A percentile compares a stretch with the other conserved stretches of the same genome.
Conservation (phyloP, 192 early-diverging fungal genomes). For the Backusella tuberculispora region DNA sequence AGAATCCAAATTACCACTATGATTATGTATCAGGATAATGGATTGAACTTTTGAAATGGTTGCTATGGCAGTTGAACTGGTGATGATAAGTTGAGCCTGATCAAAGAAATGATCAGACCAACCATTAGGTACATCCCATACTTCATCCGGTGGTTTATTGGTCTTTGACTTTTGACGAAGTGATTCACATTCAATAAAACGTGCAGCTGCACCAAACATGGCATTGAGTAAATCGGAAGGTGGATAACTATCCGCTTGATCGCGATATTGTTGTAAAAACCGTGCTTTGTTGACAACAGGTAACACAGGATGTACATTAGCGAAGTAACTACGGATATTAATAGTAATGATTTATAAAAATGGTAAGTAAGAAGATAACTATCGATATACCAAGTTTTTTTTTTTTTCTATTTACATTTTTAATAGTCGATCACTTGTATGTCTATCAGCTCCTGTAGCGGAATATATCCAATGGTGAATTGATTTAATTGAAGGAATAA, state of each 20-base stretch:
- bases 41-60: conserved; percentile 42
- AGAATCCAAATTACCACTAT: conserved; percentile 37
- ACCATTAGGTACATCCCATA: conserved; percentile 36
- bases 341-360: conserved; percentile 13
- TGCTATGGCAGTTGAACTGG: conserved; percentile 13
- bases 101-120: conserved; percentile 45
- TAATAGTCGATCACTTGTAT: conserved; percentile 38
- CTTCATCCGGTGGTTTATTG: conserved; percentile 22
- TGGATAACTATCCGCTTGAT: conserved; percentile 35
- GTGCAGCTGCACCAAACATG: conserved; percentile 42
- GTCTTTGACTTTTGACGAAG: conserved; percentile 21
- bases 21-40: conserved; percentile 40
- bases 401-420: conserved; percentile 31
- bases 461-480: conserved; percentile 40
- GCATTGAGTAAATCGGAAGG: conserved; percentile 33
- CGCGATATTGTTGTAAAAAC: conserved; percentile 54
- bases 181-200: conserved; percentile 35
- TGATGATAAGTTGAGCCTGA: conserved; percentile 25
- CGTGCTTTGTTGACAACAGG: conserved; percentile 69
- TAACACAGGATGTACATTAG: conserved; percentile 68
- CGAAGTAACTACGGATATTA: conserved; percentile 55
- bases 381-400: background rate
- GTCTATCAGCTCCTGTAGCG: conserved; percentile 35
- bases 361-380: background rate
- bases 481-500: conserved; percentile 16